Conservation (phyloP, 495 filamentous ascomycete genomes). For the Aspergillus nidulans region DNA sequence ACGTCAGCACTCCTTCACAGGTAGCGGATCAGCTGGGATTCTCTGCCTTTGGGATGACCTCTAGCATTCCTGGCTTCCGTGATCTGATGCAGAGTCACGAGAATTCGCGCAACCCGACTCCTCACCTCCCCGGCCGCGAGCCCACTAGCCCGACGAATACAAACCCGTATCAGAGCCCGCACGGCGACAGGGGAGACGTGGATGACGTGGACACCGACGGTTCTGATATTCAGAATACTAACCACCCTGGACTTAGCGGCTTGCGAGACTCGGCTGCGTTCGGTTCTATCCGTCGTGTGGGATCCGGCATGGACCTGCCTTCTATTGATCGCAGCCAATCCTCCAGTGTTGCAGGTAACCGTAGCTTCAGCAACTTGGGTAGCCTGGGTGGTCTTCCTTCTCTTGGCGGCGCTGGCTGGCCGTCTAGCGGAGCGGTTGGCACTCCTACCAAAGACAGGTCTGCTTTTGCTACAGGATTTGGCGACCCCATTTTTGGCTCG, state of each 20-base stretch:
- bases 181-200: conserved; percentile 67
- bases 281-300: conserved; percentile 43
- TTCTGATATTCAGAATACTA: conserved; percentile 51
- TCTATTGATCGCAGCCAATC: conserved; percentile 77
- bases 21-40: conserved; percentile 52
- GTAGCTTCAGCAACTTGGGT: conserved; percentile 64
- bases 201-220: conserved; percentile 62
- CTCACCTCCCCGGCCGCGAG: conserved; percentile 54
- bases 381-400: conserved; percentile 56
- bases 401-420: conserved; percentile 62
- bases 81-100: conserved; percentile 58
- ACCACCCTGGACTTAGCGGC: conserved; percentile 54
- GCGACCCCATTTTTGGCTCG: conserved; percentile 65
- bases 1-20: conserved; percentile 58
- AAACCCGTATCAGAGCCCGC: conserved; percentile 94
- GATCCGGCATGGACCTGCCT: conserved; percentile 58
- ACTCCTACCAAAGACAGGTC: conserved; percentile 77
- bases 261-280: conserved; percentile 48
- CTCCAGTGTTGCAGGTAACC: conserved; percentile 70
- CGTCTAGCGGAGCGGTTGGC: conserved; percentile 50
- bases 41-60: conserved; percentile 73
- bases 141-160: conserved; percentile 90
- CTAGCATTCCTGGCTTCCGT: conserved; percentile 63
- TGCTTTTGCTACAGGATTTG: conserved; percentile 63
- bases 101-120: conserved; percentile 53